Conservation (phyloP, 495 filamentous ascomycete genomes). For the Recurvomyces mirabilis region DNA sequence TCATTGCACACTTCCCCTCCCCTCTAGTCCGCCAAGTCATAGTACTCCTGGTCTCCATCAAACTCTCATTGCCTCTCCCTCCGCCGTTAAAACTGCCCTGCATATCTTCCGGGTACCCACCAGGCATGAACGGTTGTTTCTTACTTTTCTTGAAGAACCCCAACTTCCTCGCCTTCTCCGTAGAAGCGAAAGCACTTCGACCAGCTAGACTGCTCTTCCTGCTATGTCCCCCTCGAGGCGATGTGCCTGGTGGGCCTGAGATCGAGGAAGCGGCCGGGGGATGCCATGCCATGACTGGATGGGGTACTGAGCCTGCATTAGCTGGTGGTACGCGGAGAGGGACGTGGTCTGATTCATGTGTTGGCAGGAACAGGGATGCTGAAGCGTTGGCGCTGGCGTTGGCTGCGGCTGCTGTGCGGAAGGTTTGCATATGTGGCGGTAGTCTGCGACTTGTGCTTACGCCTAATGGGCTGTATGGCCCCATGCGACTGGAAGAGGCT, state of each 20-base stretch:
- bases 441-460: conserved; percentile 2
- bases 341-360: conserved; percentile 8
- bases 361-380: conserved; percentile 16
- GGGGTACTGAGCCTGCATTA: conserved; percentile 9
- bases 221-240: background rate
- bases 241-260: background rate
- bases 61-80: conserved; percentile 4
- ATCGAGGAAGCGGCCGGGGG: conserved; percentile 6
- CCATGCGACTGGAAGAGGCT: background rate
- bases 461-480: too few relatives aligned
- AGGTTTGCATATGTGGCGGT: conserved; percentile 17
- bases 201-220: conserved; percentile 9
- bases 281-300: conserved; percentile 19
- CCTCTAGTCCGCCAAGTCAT: conserved; percentile 8
- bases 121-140: background rate
- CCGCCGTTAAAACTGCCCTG: background rate
- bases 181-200: conserved; percentile 12
- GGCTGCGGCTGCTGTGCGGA: conserved; percentile 11
- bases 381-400: too few relatives aligned
- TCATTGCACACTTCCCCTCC: conserved; percentile 13
- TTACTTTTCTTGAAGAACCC: conserved; percentile 19
- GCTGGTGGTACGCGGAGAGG: conserved; percentile 4
- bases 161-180: conserved; percentile 14
- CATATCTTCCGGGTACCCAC: background rate
- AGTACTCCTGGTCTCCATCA: conserved; percentile 19